Percentiles rank a stretch among this genome's conserved stretches.
These are phyloP conservation scores for Xylaria polymorpha DNA, from an alignment of 2,329 filamentous ascomycete species.

Conservation along the genomic window DNA sequence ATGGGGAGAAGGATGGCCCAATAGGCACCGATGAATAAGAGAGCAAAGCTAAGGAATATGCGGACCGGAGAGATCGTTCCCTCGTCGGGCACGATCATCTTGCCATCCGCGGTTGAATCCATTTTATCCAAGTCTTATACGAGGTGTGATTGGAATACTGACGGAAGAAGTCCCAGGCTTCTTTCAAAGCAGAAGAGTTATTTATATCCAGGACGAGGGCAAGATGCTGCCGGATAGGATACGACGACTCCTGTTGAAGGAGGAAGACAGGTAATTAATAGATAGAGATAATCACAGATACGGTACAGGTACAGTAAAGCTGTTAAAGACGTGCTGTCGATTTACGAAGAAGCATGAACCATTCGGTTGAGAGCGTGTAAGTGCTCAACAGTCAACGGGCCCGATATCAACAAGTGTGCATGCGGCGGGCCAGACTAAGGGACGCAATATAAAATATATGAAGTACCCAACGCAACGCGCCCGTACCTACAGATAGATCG, in stretches of 20 bases:
- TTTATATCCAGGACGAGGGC: conserved; percentile 24
- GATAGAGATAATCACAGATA: conserved; percentile 19
- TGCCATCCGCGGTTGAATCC: conserved; percentile 31
- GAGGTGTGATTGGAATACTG: conserved; percentile 1
- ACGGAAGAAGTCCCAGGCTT: conserved; percentile 9
- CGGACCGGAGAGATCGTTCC: conserved; percentile 46
- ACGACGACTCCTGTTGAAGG: conserved; percentile 46
- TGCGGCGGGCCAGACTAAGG: conserved; percentile 25
- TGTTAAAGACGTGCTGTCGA: conserved; percentile 33
- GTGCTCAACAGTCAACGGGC: conserved; percentile 23
- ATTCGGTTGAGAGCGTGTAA: conserved; percentile 29
- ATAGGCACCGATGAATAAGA: conserved; percentile 50
- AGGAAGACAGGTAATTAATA: conserved; percentile 21
- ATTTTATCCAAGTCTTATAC: conserved; percentile 20
- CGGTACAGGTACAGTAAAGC: background rate
- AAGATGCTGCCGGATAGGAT: conserved; percentile 29
- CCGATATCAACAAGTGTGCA: conserved; percentile 24
- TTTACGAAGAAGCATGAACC: conserved; percentile 38
- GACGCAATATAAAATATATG: conserved; percentile 43
- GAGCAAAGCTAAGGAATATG: conserved; percentile 48
- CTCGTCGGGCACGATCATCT: conserved; percentile 42
- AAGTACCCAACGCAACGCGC: conserved; percentile 31
- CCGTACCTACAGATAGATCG: conserved; percentile 38
- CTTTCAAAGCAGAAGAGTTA: conserved; percentile 16
- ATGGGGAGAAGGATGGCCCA: conserved; percentile 48